Evolutionary conservation across 164 flowering plant species (phyloP).

Genomic region (Vitis rupestris): DNA sequence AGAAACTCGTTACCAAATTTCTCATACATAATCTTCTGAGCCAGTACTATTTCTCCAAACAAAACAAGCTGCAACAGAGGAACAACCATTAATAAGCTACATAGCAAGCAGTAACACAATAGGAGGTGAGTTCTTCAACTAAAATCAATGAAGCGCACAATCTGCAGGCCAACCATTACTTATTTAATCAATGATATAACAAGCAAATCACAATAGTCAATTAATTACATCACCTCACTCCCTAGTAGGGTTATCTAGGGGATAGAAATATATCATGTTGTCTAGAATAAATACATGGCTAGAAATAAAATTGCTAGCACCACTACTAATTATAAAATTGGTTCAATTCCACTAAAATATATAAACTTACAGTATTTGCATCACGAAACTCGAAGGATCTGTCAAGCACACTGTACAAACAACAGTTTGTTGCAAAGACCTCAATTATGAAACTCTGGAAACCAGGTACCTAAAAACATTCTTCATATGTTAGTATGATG

Average conservation of each 20-base stretch:
- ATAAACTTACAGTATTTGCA: constrained; percentile 78
- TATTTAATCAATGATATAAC: neutral
- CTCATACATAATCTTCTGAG: constrained; percentile 95
- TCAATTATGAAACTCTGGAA: constrained; percentile 75
- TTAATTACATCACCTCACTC: no score
- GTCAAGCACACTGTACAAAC: constrained; percentile 95
- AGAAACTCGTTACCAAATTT: constrained; percentile 89
- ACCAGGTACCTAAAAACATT: constrained; percentile 75
- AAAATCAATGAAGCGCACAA: neutral
- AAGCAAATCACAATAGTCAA: neutral
- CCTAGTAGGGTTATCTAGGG: no score
- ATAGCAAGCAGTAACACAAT: neutral
- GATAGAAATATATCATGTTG: no score
- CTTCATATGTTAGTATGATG: neutral
- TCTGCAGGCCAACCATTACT: no score
- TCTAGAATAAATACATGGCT: no score
- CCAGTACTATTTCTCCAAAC: constrained; percentile 88
- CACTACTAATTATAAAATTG: no score
- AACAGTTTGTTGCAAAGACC: constrained; percentile 79
- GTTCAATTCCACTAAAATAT: no score
- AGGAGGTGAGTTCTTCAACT: neutral
- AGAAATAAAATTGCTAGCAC: no score
- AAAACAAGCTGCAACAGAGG: constrained; percentile 58
- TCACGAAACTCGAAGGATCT: constrained; percentile 88
- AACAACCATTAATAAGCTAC: neutral